These are phyloP conservation scores for Filobasidium uniguttulatum DNA, from an alignment of 1,284 basidiomycete species.

Conservation along the genomic window DNA sequence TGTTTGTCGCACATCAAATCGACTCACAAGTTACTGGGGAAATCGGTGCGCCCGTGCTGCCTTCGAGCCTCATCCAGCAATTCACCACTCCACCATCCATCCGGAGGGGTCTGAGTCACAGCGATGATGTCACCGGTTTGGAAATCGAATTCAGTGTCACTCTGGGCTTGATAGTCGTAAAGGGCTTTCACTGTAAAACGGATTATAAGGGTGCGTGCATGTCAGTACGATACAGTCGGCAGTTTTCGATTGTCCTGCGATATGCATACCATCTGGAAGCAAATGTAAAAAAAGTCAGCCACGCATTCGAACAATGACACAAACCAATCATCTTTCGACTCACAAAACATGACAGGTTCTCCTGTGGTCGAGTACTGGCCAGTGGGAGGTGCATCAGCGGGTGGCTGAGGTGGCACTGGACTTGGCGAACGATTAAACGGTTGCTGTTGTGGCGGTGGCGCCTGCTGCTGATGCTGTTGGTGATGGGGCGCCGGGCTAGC, in stretches of 20 bases:
- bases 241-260: too few species aligned
- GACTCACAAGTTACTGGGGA: constrained; percentile 72
- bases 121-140: constrained; percentile 83
- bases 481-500: constrained; percentile 18
- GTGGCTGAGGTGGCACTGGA: constrained; percentile 29
- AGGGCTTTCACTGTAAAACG: constrained; percentile 57
- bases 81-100: constrained; percentile 83
- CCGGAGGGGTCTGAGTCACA: constrained; percentile 77
- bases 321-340: constrained; percentile 15
- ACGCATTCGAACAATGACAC: background rate
- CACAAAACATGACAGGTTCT: constrained; percentile 34
- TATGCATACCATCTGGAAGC: constrained; percentile 8
- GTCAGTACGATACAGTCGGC: too few species aligned
- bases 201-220: too few species aligned
- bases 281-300: background rate
- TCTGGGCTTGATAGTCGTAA: constrained; percentile 78
- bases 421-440: constrained; percentile 19
- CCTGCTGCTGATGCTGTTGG: background rate
- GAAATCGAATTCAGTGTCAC: constrained; percentile 60
- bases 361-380: constrained; percentile 35
- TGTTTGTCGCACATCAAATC: too few species aligned
- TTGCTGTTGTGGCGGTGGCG: background rate
- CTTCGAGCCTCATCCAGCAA: constrained; percentile 71
- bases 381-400: constrained; percentile 30
- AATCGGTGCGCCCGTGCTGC: constrained; percentile 63